Percentiles rank a stretch among this genome's conserved stretches.
phyloP scores from a whole-genome alignment of 108 stramenopile genomes.

The Asterionellopsis glacialis region DNA sequence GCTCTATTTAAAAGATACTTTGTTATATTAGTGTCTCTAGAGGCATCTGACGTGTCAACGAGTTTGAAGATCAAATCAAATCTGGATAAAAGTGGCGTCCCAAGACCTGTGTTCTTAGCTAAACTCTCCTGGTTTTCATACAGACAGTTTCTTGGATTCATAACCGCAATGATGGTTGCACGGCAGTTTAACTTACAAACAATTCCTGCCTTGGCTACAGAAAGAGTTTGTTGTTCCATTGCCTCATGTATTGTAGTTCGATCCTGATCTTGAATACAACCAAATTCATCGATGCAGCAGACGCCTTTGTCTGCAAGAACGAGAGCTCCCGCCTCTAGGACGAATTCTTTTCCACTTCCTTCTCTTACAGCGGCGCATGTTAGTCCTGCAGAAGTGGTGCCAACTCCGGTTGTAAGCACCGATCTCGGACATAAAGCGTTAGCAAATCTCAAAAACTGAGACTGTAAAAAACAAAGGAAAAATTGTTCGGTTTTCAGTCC shows the following conservation, averaged over 20 bases:
- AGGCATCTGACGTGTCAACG: conserved; percentile 74
- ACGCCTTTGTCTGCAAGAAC: conserved; percentile 95
- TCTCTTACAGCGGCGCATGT: conserved; percentile 98
- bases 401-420: conserved; percentile 95
- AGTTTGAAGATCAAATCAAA: conserved; percentile 95
- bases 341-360: conserved; percentile 83
- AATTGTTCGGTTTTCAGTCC: conserved; percentile 54
- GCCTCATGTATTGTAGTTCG: conserved; percentile 96
- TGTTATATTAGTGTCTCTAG: conserved; percentile 74
- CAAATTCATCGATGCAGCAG: conserved; percentile 98
- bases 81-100: conserved; percentile 91
- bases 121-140: conserved; percentile 70
- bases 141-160: conserved; percentile 86
- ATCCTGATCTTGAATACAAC: conserved; percentile 78
- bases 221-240: conserved; percentile 98
- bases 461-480: conserved; percentile 34
- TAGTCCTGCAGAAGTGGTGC: conserved; percentile 96
- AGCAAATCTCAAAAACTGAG: conserved; percentile 94
- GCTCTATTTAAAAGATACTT: conserved; percentile 87
- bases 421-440: conserved; percentile 86
- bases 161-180: conserved; percentile 91
- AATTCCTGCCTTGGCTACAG: conserved; percentile 96
- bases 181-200: conserved; percentile 94
- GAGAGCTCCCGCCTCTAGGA: conserved; percentile 95
- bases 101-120: conserved; percentile 90